These are phyloP conservation scores for Moricandia arvensis DNA, from an alignment of 345 rosid species.

Conservation along the genomic window DNA sequence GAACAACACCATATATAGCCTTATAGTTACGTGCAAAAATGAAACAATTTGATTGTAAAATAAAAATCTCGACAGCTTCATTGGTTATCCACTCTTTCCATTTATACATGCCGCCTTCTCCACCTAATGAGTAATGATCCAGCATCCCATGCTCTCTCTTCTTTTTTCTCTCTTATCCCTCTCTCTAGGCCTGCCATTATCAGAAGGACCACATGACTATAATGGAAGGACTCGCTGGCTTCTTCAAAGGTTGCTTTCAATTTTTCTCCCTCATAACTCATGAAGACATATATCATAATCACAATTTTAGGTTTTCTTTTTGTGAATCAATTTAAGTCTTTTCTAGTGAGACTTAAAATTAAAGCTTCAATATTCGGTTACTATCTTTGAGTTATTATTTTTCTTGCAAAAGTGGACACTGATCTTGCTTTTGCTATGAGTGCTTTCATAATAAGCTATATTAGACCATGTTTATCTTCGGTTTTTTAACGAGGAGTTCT, in stretches of 20 bases:
- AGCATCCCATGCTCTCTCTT: conserved; percentile 13
- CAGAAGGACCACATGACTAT: conserved; percentile 71
- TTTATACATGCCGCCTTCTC: conserved; percentile 64
- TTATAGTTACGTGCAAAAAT: conserved; percentile 34
- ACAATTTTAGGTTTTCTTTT: conserved; percentile 10
- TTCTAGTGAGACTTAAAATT: conserved; percentile 38
- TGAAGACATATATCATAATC: conserved; percentile 43
- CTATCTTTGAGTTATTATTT: background rate
- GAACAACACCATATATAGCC: too few relatives aligned
- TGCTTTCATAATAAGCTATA: conserved; percentile 32
- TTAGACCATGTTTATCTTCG: too few relatives aligned
- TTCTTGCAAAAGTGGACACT: background rate
- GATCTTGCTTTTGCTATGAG: conserved; percentile 14
- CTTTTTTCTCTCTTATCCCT: conserved; percentile 11
- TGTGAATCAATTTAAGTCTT: conserved; percentile 16
- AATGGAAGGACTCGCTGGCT: conserved; percentile 42
- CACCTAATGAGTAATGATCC: conserved; percentile 25
- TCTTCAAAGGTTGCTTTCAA: conserved; percentile 78
- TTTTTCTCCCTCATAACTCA: conserved; percentile 25
- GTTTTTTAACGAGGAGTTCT: too few relatives aligned
- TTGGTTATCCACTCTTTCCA: conserved; percentile 43
- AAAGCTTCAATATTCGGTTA: conserved; percentile 2
- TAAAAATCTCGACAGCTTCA: background rate
- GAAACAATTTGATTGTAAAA: conserved; percentile 15
- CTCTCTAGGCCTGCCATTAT: conserved; percentile 52